Base-by-base conservation (phyloP, 2,329 filamentous ascomycete genomes). In the Colletotrichum liaoningense region DNA sequence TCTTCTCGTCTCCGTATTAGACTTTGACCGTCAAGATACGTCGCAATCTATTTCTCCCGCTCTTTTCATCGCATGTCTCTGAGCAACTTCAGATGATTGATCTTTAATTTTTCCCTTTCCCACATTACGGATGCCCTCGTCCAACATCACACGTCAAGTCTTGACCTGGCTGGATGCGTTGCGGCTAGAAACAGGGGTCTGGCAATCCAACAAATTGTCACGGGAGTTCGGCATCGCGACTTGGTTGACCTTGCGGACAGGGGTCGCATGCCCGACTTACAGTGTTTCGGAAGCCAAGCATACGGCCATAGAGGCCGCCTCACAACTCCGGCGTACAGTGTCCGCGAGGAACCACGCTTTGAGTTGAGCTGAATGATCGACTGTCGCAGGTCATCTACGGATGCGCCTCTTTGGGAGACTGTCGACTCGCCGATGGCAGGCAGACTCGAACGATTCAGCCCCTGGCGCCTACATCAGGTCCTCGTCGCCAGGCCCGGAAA, bases 221-320 rank as follows among this genome's bases (percentile, higher is more conserved):
- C 67, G 30, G 59, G 68, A 73, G 16, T 67, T 62, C 69, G 63
- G 73, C 65, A 63, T 66, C 58, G 30, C 49, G 46, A 52, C 46
- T 5, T 62, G 46, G 55, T 49, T 30, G 4, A 26, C 60, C 42
- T 2, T 24, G 60, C 33, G 35, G 49, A 63, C 72, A 57, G 63
- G 72, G 72, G 69, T 72, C 42, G 63, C 67, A 59, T 74, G 63
- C 42, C 69, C 22, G 69, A 54, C 54, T 63, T 22, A 72, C 52
- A 57, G 72, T 73, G 72, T 74, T 72, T 74, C 63, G 63, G 57
- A 68, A 46, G 57, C 38, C 57, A 68, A 26, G 57, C 58, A 63
- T 68, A 72, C 72, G 69, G 72, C 52, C 56, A 62, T 19, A 9
- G 19, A 38, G 14, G 35, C 56, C 24, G 19, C 26, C 14, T 26